phyloP scores from a whole-genome alignment of 2,329 filamentous ascomycete genomes.

The Colletotrichum magnum region DNA sequence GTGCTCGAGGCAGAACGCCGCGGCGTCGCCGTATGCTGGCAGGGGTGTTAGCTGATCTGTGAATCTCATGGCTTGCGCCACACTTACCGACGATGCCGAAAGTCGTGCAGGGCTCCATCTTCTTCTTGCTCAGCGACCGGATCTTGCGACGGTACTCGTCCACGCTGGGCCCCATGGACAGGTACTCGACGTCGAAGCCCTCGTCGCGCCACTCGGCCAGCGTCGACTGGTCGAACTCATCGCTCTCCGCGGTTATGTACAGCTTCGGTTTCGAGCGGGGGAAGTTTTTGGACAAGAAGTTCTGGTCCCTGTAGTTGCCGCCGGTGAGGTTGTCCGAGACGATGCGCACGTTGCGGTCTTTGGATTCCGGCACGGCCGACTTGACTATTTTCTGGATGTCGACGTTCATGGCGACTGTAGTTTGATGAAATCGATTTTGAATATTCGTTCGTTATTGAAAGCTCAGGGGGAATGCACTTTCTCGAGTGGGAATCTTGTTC shows the following conservation, averaged over 20 bases:
- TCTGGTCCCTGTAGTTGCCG: slow-evolving; percentile 56
- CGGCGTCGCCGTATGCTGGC: slow-evolving; percentile 60
- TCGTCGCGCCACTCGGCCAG: slow-evolving; percentile 58
- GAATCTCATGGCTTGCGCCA: accelerated
- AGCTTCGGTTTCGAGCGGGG: slow-evolving; percentile 54
- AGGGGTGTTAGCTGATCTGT: background rate
- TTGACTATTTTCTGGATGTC: slow-evolving; percentile 49
- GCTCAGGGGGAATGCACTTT: accelerated
- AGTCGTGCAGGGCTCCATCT: slow-evolving; percentile 57
- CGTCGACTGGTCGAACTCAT: slow-evolving; percentile 57
- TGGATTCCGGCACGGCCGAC: slow-evolving; percentile 48
- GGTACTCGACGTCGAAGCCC: slow-evolving; percentile 59
- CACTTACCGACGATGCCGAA: slow-evolving; percentile 59
- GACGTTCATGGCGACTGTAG: slow-evolving; percentile 43
- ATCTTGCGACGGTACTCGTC: slow-evolving; percentile 54
- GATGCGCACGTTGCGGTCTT: slow-evolving; percentile 50
- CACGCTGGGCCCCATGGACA: slow-evolving; percentile 54
- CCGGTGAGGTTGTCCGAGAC: slow-evolving; percentile 49
- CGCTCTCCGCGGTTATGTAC: slow-evolving; percentile 58
- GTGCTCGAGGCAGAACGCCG: slow-evolving; percentile 58
- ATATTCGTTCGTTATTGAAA: background rate
- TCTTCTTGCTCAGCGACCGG: slow-evolving; percentile 48
- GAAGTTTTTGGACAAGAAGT: slow-evolving; percentile 58
- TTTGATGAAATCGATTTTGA: background rate
- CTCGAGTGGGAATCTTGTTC: too few relatives aligned